phyloP scores from a whole-genome alignment of 2,329 filamentous ascomycete genomes.

The Neoscytalidium dimidiatum region DNA sequence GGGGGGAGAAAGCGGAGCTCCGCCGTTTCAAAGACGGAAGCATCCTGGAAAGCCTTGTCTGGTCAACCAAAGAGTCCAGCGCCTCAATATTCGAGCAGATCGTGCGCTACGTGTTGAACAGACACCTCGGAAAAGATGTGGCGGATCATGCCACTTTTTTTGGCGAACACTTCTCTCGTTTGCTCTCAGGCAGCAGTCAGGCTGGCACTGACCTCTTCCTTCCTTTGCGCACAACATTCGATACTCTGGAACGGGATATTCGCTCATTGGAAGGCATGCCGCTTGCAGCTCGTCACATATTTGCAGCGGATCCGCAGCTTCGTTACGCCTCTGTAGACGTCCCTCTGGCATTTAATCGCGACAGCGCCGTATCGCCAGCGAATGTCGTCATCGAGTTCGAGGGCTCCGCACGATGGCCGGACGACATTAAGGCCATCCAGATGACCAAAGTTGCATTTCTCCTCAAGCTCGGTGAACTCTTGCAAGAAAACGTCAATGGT shows the following conservation, averaged over 20 bases:
- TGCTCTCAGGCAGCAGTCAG: constrained; percentile 42
- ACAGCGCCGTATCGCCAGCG: constrained; percentile 57
- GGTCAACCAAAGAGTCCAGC: constrained; percentile 64
- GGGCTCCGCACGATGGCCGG: constrained; percentile 89
- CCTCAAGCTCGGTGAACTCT: constrained; percentile 69
- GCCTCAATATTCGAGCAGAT: constrained; percentile 78
- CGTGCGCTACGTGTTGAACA: constrained; percentile 66
- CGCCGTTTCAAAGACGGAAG: constrained; percentile 93
- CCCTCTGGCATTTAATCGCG: constrained; percentile 52
- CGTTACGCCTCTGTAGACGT: constrained; percentile 69
- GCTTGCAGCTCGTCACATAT: constrained; percentile 80
- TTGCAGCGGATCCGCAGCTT: constrained; percentile 69
- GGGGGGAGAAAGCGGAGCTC: constrained; percentile 91
- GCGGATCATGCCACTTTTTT: constrained; percentile 50
- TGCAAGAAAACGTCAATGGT: constrained; percentile 63
- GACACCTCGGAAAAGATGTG: constrained; percentile 65
- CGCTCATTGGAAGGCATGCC: constrained; percentile 80
- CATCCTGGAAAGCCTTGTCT: constrained; percentile 89
- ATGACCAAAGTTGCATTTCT: constrained; percentile 90
- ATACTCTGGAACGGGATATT: constrained; percentile 73
- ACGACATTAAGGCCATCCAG: constrained; percentile 87
- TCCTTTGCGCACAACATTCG: constrained; percentile 68
- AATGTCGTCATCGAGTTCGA: constrained; percentile 90
- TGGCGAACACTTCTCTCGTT: constrained; percentile 48
- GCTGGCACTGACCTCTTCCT: constrained; percentile 62